Base-by-base conservation (phyloP, 1,284 basidiomycete genomes). In the Volvariella surrecta region DNA sequence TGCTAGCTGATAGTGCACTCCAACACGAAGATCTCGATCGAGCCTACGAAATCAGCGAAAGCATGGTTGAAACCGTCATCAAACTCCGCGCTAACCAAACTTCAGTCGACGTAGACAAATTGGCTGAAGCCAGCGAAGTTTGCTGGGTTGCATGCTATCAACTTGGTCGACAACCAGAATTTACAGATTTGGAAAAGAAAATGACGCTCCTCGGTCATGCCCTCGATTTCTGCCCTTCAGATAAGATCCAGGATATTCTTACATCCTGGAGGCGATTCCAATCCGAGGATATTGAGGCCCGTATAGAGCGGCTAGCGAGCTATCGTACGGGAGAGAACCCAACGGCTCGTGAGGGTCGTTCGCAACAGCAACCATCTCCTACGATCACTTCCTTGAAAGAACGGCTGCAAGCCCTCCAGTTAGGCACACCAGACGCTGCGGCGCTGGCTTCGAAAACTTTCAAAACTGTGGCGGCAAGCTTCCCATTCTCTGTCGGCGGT, bases 81-180 rank as follows among this genome's bases (percentile, higher is more conserved):
- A 58, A 63, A 15, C 57, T 83, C 50, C 64, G 70, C 39, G 24
- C 48, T 1, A 61, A 62, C 15, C n/a, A 35, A 35, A 19, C 34
- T 6, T 46, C 63, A 2, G 68, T 70, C 32, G 70, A 78, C 46
- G 15, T 19, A 6, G n/a, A 15, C 18, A 62, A 70, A 48, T 54
- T 75, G 19, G 62, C 70, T 24, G 78, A 85, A 45, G 85, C 85
- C 2, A 74, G 73, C 37, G 83, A 90, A 53, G 82, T 90, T 18
- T 89, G 84, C 54, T 94, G 90, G 90, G 76, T 85, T 16, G 79
- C 82, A 2, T 91, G 87, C 57, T 90, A 82, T 63, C 84, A 89
- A 59, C 75, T 96, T 2, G 92, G 89, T 11, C 75, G 82, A 42
- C 83, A 90, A 52, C 68, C 76, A 11, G 87, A 87, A 53, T 91